A percentile compares a stretch with the other conserved stretches of the same genome.
Conservation (phyloP, 2,329 filamentous ascomycete genomes). For the Zymoseptoria ardabiliae region DNA sequence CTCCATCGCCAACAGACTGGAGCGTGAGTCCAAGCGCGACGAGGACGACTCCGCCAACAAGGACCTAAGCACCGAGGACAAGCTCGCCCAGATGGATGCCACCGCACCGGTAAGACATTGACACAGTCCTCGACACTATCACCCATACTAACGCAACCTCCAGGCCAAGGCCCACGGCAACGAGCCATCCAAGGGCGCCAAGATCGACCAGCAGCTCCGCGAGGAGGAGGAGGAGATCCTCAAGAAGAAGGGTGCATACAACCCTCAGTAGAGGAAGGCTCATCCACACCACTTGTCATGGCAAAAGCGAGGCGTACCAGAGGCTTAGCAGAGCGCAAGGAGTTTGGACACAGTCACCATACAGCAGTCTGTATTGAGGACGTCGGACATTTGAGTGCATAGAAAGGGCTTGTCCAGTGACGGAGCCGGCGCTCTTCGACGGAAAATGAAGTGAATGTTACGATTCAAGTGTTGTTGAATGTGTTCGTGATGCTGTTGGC, state of each 20-base stretch:
- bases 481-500: background rate
- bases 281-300: background rate
- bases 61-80: constrained; percentile 27
- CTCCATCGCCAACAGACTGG: constrained; percentile 64
- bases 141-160: background rate
- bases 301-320: background rate
- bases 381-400: background rate
- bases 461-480: background rate
- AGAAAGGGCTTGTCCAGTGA: background rate
- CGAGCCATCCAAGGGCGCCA: constrained; percentile 63
- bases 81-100: constrained; percentile 50
- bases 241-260: constrained; percentile 50
- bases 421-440: background rate
- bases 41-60: constrained; percentile 36
- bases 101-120: constrained; percentile 36
- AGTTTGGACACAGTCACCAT: background rate
- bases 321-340: background rate
- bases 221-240: constrained; percentile 61
- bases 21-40: constrained; percentile 51
- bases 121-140: background rate
- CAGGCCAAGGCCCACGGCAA: constrained; percentile 62
- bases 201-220: constrained; percentile 61
- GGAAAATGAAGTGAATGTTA: background rate
- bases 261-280: constrained; percentile 22
- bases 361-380: background rate